Evolutionary conservation across 495 filamentous ascomycete genomes (phyloP).

Genomic region (Entonaema liquescens): DNA sequence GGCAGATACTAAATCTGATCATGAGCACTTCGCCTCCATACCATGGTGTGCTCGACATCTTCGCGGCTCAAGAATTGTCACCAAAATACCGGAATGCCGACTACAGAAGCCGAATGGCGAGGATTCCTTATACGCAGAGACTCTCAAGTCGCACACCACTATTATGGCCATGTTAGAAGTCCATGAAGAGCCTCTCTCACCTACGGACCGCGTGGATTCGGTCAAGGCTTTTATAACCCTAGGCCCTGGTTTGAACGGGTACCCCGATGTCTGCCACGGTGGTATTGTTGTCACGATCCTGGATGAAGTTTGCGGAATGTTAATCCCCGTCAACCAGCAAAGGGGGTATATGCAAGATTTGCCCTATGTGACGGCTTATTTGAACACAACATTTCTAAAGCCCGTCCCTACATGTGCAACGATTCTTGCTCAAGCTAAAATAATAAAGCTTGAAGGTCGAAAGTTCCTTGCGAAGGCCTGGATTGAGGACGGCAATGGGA

Average conservation of each 20-base stretch:
- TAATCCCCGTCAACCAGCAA: constrained; percentile 58
- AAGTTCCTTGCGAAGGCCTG: constrained; percentile 58
- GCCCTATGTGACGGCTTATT: constrained; percentile 61
- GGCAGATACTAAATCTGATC: constrained; percentile 41
- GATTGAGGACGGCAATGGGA: constrained; percentile 52
- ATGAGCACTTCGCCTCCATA: constrained; percentile 60
- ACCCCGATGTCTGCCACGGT: constrained; percentile 66
- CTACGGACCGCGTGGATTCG: constrained; percentile 49
- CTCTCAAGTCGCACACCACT: constrained; percentile 61
- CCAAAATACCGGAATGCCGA: constrained; percentile 53
- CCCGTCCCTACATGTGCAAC: constrained; percentile 64
- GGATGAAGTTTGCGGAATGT: constrained; percentile 60
- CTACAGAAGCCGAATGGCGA: constrained; percentile 53
- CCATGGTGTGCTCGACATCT: constrained; percentile 67
- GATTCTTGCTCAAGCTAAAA: constrained; percentile 58
- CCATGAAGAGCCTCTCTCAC: constrained; percentile 47
- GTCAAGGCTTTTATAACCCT: constrained; percentile 59
- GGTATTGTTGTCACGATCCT: constrained; percentile 68
- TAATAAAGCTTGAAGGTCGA: constrained; percentile 52
- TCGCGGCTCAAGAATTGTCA: constrained; percentile 48
- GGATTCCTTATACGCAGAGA: constrained; percentile 65
- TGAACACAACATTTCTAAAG: constrained; percentile 64
- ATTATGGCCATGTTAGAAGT: constrained; percentile 60
- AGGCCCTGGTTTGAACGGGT: constrained; percentile 66
- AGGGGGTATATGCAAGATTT: constrained; percentile 34